Conservation (phyloP, 2,329 filamentous ascomycete genomes). For the Cercospora sp. region DNA sequence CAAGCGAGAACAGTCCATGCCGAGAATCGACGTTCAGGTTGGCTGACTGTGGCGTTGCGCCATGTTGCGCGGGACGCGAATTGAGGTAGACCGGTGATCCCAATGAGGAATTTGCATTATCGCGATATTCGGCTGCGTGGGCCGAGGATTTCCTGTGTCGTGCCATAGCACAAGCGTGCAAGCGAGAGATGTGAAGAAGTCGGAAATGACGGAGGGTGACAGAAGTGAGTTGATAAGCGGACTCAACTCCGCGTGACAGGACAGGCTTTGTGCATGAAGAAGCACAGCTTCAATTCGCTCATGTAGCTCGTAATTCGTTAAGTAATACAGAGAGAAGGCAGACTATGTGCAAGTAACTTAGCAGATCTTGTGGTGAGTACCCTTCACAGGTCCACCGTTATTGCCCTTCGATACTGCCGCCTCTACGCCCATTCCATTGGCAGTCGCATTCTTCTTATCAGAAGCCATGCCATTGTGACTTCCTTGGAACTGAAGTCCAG, state of each 20-base stretch:
- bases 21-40: neutral
- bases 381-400: constrained; percentile 26
- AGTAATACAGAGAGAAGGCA: neutral
- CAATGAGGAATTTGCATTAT: neutral
- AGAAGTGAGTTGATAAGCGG: neutral
- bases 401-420: constrained; percentile 19
- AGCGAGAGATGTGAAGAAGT: neutral
- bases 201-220: neutral
- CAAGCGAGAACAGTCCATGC: neutral
- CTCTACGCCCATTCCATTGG: constrained; percentile 52
- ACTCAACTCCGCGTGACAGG: neutral
- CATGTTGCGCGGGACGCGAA: neutral
- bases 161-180: neutral
- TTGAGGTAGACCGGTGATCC: neutral
- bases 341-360: neutral
- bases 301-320: neutral
- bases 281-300: neutral
- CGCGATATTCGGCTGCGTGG: neutral
- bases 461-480: constrained; percentile 63
- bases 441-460: constrained; percentile 48
- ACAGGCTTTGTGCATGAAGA: neutral
- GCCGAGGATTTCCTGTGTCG: neutral
- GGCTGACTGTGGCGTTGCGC: neutral
- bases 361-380: constrained; percentile 23
- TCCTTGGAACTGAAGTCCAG: constrained; percentile 59